phyloP scores from a whole-genome alignment of 768 basidiomycete species.

The Naganishia friedmannii region DNA sequence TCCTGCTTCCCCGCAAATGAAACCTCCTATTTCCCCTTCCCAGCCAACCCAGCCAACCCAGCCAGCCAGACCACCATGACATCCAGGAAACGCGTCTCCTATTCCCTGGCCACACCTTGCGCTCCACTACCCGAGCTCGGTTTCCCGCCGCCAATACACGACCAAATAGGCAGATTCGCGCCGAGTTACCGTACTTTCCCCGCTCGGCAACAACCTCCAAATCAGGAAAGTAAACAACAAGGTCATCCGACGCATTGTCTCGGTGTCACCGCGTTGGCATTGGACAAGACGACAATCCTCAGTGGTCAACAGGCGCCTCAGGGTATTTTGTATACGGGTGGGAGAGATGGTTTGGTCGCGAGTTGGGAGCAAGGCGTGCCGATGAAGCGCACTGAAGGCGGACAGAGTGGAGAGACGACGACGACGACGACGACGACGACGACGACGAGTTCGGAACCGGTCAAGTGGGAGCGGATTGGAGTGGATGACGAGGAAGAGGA shows the following conservation, averaged over 20 bases:
- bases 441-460: too few relatives aligned
- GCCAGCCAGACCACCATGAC: neutral
- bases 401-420: slow-evolving; percentile 35
- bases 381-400: slow-evolving; percentile 57
- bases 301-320: slow-evolving; percentile 64
- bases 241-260: slow-evolving; percentile 77
- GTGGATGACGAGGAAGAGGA: slow-evolving; percentile 64
- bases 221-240: neutral
- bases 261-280: slow-evolving; percentile 78
- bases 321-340: slow-evolving; percentile 86
- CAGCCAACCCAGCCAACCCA: too few relatives aligned
- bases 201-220: neutral
- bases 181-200: neutral
- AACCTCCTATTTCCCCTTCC: too few relatives aligned
- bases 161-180: neutral
- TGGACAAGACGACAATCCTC: slow-evolving; percentile 78
- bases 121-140: neutral
- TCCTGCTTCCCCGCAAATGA: too few relatives aligned
- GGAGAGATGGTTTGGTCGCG: slow-evolving; percentile 80
- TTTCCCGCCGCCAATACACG: neutral
- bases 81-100: neutral
- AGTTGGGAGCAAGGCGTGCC: slow-evolving; percentile 78
- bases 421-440: too few relatives aligned
- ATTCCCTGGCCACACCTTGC: neutral
- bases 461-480: slow-evolving; percentile 59